These are phyloP conservation scores for Saccharum spontaneum DNA, from an alignment of 176 grass and related monocot species.

Conservation along the genomic window DNA sequence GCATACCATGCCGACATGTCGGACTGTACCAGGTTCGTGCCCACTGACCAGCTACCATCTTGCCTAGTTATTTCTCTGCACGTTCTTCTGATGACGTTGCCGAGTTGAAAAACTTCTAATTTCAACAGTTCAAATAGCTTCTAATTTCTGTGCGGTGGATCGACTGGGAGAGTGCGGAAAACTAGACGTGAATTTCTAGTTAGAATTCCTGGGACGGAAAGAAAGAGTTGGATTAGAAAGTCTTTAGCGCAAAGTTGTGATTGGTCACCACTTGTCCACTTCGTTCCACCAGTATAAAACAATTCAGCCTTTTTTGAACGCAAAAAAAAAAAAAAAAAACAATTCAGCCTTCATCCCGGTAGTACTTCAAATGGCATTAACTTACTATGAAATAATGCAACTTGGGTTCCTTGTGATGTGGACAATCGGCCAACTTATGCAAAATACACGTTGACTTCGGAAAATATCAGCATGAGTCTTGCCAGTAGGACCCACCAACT, in stretches of 20 bases:
- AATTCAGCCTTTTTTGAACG: too few species aligned
- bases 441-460: background rate
- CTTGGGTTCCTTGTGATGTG: background rate
- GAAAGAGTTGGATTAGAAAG: background rate
- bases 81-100: background rate
- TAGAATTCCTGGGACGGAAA: background rate
- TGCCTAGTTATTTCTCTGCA: background rate
- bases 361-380: background rate
- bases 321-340: background rate
- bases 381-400: slow-evolving; percentile 3
- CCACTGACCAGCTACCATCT: background rate
- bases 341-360: background rate
- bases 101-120: background rate
- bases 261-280: background rate
- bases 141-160: background rate
- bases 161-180: background rate
- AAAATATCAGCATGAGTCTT: background rate
- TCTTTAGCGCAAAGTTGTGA: background rate
- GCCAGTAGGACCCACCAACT: background rate
- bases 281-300: background rate
- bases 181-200: background rate
- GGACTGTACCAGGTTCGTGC: background rate
- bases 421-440: background rate
- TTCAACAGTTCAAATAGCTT: background rate
- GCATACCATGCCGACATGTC: background rate